Evolutionary conservation across 495 filamentous ascomycete species (phyloP).

Genomic region (Xylaria grammica): DNA sequence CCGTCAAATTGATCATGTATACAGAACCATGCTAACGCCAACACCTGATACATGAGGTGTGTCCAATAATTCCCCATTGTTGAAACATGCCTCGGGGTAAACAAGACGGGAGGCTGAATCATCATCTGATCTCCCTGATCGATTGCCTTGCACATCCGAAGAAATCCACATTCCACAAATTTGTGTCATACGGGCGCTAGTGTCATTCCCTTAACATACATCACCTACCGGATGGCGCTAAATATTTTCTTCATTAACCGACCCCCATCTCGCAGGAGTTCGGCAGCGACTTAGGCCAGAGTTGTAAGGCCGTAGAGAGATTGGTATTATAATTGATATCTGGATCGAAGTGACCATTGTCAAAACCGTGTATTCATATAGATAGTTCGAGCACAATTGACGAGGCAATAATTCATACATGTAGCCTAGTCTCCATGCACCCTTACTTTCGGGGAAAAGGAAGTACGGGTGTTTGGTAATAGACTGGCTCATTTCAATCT

Average conservation of each 20-base stretch:
- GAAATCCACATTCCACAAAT: neutral
- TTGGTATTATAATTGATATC: neutral
- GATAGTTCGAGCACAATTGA: neutral
- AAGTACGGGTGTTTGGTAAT: slow-evolving; percentile 91
- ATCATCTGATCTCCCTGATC: slow-evolving; percentile 10
- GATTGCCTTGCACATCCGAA: slow-evolving; percentile 13
- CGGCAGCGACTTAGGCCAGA: neutral
- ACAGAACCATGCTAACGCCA: neutral
- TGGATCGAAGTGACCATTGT: neutral
- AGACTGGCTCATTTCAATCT: slow-evolving; percentile 72
- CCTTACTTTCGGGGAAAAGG: slow-evolving; percentile 60
- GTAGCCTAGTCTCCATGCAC: slow-evolving; percentile 92
- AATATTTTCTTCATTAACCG: too few species aligned
- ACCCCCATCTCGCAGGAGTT: neutral
- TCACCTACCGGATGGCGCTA: too few species aligned
- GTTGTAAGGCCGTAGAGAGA: neutral
- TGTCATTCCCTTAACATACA: neutral
- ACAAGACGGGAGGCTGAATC: slow-evolving; percentile 5
- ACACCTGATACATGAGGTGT: neutral
- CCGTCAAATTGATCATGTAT: too few species aligned
- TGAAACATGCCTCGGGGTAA: slow-evolving; percentile 13
- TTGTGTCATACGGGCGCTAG: neutral
- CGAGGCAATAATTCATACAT: slow-evolving; percentile 44
- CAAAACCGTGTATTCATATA: neutral
- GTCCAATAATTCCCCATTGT: neutral